Conservation (phyloP, 2,329 filamentous ascomycete genomes). For the Didymosphaeria variabile region DNA sequence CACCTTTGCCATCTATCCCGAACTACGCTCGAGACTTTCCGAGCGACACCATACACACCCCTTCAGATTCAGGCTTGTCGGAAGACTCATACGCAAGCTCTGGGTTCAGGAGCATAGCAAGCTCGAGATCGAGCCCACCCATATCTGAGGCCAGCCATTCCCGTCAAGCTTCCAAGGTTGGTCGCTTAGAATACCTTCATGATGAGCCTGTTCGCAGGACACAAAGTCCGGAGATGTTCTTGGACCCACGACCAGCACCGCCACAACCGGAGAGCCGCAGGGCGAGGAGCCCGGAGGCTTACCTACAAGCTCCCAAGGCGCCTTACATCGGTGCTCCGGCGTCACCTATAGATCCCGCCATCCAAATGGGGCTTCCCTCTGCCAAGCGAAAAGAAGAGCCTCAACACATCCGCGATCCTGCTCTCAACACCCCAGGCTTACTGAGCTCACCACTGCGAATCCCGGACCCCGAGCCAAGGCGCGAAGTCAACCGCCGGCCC, state of each 20-base stretch:
- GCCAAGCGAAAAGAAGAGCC: constrained; percentile 28
- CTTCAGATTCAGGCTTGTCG: constrained; percentile 52
- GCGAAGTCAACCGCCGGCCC: constrained; percentile 31
- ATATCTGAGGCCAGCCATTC: constrained; percentile 47
- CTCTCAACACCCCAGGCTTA: constrained; percentile 26
- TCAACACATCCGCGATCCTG: constrained; percentile 24
- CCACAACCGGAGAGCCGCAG: constrained; percentile 25
- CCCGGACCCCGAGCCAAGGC: constrained; percentile 27
- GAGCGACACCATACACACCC: constrained; percentile 45
- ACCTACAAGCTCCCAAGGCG: constrained; percentile 31
- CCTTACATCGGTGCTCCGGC: constrained; percentile 38
- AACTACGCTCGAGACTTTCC: constrained; percentile 35
- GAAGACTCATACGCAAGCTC: constrained; percentile 49
- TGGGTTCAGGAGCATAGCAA: constrained; percentile 44
- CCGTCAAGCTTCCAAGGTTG: constrained; percentile 41
- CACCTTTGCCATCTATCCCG: constrained; percentile 32
- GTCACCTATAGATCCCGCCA: constrained; percentile 52
- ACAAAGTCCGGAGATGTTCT: constrained; percentile 42
- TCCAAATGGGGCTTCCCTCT: constrained; percentile 43
- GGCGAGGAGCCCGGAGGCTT: constrained; percentile 30
- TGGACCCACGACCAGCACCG: constrained; percentile 27
- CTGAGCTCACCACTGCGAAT: constrained; percentile 16
- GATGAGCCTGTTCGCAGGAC: constrained; percentile 39
- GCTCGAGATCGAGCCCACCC: constrained; percentile 51
- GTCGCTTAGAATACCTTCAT: constrained; percentile 30